These are phyloP conservation scores for Talaromyces marneffei DNA, from an alignment of 2,329 filamentous ascomycete genomes.

Conservation along the genomic window DNA sequence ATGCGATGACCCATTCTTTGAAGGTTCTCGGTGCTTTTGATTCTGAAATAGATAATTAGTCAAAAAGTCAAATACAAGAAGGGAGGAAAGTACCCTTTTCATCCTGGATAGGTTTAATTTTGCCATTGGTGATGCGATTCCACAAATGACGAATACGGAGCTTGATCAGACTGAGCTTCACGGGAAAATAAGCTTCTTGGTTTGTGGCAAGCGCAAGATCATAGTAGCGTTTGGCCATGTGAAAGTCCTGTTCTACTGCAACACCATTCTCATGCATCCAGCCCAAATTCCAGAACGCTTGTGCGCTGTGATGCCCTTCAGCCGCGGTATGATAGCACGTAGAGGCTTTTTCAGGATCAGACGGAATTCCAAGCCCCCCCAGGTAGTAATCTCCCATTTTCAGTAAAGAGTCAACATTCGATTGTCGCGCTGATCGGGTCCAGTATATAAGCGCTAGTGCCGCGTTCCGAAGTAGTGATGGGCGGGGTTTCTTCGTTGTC, in stretches of 20 bases:
- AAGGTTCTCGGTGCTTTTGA: slow-evolving; percentile 69
- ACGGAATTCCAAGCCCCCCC: slow-evolving; percentile 65
- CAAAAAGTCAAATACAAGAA: background rate
- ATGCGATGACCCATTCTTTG: slow-evolving; percentile 79
- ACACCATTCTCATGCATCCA: slow-evolving; percentile 99
- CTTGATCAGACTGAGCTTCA: slow-evolving; percentile 81
- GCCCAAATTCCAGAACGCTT: slow-evolving; percentile 92
- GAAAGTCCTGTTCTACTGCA: slow-evolving; percentile 88
- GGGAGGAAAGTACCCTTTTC: slow-evolving; percentile 65
- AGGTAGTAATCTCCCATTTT: slow-evolving; percentile 99
- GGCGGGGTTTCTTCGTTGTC: slow-evolving; percentile 32
- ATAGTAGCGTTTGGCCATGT: slow-evolving; percentile 93
- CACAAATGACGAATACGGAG: slow-evolving; percentile 80
- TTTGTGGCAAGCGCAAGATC: slow-evolving; percentile 89
- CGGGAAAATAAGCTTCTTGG: slow-evolving; percentile 86
- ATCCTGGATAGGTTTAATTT: slow-evolving; percentile 84
- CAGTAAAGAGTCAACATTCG: slow-evolving; percentile 86
- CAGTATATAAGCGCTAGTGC: slow-evolving; percentile 80
- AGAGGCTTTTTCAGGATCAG: slow-evolving; percentile 77
- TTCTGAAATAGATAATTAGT: slow-evolving; percentile 43
- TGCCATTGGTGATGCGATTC: slow-evolving; percentile 88
- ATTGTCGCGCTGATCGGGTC: slow-evolving; percentile 88
- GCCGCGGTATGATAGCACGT: slow-evolving; percentile 89
- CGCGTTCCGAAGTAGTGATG: slow-evolving; percentile 51
- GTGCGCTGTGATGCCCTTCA: slow-evolving; percentile 84